Percentiles rank a stretch among this genome's conserved stretches.
phyloP scores from a whole-genome alignment of 176 grass and related monocot genomes.

The Neostapfia colusana region DNA sequence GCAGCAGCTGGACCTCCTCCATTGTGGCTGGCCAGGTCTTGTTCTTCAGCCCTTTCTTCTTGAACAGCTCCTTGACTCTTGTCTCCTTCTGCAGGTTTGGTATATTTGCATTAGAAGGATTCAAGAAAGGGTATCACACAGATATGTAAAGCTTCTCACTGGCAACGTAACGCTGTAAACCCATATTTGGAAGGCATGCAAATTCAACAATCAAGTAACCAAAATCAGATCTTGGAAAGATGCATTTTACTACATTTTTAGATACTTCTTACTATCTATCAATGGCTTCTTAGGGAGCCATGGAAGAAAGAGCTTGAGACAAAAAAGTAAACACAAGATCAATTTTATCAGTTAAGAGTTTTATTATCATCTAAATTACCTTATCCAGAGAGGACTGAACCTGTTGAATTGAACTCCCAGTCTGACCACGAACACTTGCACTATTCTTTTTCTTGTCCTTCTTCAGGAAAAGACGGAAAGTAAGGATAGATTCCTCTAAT shows the following conservation, averaged over 20 bases:
- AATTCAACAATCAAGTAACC: not conserved
- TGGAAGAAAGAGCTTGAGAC: not conserved
- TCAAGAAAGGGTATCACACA: not conserved
- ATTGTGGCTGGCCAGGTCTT: constrained; percentile 67
- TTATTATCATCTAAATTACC: constrained; percentile 37
- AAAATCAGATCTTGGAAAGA: not conserved
- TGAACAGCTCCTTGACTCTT: constrained; percentile 87
- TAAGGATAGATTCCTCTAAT: constrained; percentile 86
- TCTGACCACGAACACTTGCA: constrained; percentile 50
- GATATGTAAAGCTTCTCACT: not conserved
- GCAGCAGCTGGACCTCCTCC: constrained; percentile 90
- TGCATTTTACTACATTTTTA: not conserved
- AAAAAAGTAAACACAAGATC: constrained; percentile 13
- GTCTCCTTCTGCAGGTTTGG: constrained; percentile 69
- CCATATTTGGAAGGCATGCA: not conserved
- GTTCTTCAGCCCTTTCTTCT: constrained; percentile 82
- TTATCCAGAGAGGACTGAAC: constrained; percentile 90
- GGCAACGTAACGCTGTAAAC: not conserved
- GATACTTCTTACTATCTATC: not conserved
- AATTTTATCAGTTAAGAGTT: not conserved
- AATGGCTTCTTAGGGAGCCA: not conserved
- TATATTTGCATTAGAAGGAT: not conserved
- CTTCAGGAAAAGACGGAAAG: constrained; percentile 84
- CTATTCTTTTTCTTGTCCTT: constrained; percentile 84
- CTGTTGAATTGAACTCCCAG: constrained; percentile 75